A percentile compares a stretch with the other conserved stretches of the same genome.
phyloP scores from a whole-genome alignment of 257 asterid species.

The Lycium barbarum region DNA sequence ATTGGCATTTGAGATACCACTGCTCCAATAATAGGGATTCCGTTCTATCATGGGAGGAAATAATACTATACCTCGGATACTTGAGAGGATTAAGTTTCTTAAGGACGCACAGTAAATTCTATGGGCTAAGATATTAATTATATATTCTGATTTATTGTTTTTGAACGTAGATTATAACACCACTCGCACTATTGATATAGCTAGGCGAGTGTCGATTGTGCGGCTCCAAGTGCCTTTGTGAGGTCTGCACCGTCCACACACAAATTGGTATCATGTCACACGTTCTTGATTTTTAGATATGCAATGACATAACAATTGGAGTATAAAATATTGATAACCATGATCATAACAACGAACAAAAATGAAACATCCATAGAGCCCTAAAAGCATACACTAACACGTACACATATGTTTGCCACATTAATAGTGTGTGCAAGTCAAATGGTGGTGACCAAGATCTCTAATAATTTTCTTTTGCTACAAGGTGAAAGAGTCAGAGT shows the following conservation, averaged over 20 bases:
- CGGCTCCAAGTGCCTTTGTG: background rate
- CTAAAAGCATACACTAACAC: background rate
- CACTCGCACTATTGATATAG: no score
- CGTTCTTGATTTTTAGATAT: background rate
- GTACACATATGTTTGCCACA: slow-evolving; percentile 7
- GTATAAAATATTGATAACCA: background rate
- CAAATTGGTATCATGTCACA: slow-evolving; percentile 7
- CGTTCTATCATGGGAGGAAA: no score
- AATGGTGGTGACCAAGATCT: background rate
- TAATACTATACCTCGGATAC: no score
- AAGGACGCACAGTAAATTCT: no score
- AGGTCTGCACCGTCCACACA: background rate
- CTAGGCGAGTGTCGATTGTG: background rate
- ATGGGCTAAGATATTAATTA: no score
- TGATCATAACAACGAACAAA: background rate
- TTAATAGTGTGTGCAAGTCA: background rate
- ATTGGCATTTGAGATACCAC: no score
- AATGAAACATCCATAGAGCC: background rate
- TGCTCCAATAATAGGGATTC: no score
- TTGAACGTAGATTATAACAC: no score
- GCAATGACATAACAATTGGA: background rate
- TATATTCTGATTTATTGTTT: no score
- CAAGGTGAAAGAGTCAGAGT: slow-evolving; percentile 79
- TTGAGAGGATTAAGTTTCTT: no score
- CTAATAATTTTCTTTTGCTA: background rate